Base-by-base conservation (phyloP, 257 asterid species). In the Solanum lycopersicoides region DNA sequence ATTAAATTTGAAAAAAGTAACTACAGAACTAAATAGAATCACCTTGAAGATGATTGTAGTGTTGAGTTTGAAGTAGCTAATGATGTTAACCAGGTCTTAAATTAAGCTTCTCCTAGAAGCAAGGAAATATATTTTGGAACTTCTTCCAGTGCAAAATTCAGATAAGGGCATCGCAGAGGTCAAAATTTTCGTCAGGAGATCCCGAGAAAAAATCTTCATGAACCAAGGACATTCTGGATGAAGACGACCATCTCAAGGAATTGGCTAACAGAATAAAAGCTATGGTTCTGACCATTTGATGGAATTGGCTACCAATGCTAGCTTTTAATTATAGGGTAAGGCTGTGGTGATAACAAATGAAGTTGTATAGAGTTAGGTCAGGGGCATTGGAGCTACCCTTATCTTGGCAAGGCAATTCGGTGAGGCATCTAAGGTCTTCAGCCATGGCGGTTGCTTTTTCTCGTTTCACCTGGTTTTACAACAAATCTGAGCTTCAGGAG, bases 131-230 rank as follows among this genome's bases (percentile, higher is more conserved):
- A 86, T 75, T 82, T 87, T 87, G 91, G 74, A 80, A 88, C 83
- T 90, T 90, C 89, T 93, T 93, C 44, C 32, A 72, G 89, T 86
- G 88, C 88, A 87, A 86, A 50, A 90, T 72, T 83, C 89, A 87
- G 88, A 88, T 53, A 90, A 90, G 90, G 86, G 88, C 32, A 86
- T 86, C 35, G 66, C 45, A 42, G 45, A 42, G 45, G 45, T 35
- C 39, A 35, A 35, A 5, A 35, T 35, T 35, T 35, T 35, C 88
- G 30, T 75, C 79, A n/a, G 86, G 86, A 77, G 91, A 89, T 88
- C 71, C 84, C 20, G 53, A 35, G 5, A 6, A 35, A 39, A 86
- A 85, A 83, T 75, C 95, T 87, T 87, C 90, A 83, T 88, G 84
- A 74, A 86, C 50, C 73, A 71, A 87, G 89, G 89, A 56, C 71